Base-by-base conservation (phyloP, 2,329 filamentous ascomycete genomes). In the Aspergillaceae sp. region DNA sequence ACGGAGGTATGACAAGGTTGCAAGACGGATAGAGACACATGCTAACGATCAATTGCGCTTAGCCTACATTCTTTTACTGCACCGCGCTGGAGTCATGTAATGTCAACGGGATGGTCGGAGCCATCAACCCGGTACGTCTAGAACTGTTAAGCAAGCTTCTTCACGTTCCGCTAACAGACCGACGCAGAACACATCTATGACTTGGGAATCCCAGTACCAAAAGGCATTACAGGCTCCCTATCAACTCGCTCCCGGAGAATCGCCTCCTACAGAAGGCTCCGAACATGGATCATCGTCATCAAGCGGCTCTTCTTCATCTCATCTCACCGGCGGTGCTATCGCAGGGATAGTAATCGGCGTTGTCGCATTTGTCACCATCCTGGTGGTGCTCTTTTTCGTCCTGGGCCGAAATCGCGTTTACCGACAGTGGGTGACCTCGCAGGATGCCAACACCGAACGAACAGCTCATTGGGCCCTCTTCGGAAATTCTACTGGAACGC, bases 1-100 rank as follows among this genome's bases (percentile, higher is more conserved):
- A 82, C 80, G 0, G 63, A 76, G 51, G 64, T 65, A 58, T 35
- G 46, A 29, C 30, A 9, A 38, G 2, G 7, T 19, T 19, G 19
- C 19, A 19, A 19, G 19, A 19, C 19, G 19, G 19, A 19, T 19
- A 1, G 19, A 19, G 19, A 19, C 19, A 19, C 19, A 19, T 19
- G 19, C 19, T 19, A 19, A 19, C 19, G 19, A 34, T 34, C 41
- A 29, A 19, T 19, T 19, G 19, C 19, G 19, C 19, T 19, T 42
- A 66, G 26, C 82, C 84, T 0, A 75, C 82, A 10, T 86, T 83
- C 61, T 85, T 78, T 63, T 87, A 87, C 62, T 87, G 83, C 51
- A 78, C 81, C 0, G 83, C 83, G 0, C 74, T 79, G 0, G 75
- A 72, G 0, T 86, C 83, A 2, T 91, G 86, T 57, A 72, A 74